These are phyloP conservation scores for Pythium myriotylum DNA, from an alignment of 352 stramenopile genomes.

Conservation along the genomic window DNA sequence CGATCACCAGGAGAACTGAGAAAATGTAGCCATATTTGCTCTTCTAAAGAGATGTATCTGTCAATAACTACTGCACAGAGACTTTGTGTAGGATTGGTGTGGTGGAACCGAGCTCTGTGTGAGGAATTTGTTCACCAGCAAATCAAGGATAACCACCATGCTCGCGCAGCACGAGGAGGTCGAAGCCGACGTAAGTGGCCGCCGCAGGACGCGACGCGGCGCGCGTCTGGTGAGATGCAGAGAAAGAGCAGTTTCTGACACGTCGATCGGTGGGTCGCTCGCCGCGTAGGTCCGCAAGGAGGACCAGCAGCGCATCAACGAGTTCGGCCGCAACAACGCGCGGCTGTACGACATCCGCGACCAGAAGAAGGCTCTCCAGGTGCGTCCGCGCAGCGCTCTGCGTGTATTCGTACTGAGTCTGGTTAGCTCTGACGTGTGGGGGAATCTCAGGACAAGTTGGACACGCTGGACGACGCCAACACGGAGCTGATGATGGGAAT, in stretches of 20 bases:
- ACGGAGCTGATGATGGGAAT: constrained; percentile 98
- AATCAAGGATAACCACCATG: constrained; percentile 44
- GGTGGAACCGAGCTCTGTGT: constrained; percentile 10
- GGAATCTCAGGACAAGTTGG: constrained; percentile 87
- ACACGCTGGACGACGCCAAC: constrained; percentile 96
- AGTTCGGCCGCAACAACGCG: constrained; percentile 97
- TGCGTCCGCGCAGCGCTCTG: constrained; percentile 21
- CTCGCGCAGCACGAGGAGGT: constrained; percentile 82
- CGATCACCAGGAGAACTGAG: not conserved
- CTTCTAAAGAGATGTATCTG: not conserved
- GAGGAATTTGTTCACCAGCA: constrained; percentile 3
- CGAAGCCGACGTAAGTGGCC: constrained; percentile 68
- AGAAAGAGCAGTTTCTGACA: not conserved
- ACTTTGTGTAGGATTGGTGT: constrained; percentile 15
- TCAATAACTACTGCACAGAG: not conserved
- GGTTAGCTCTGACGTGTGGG: not conserved
- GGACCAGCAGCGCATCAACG: constrained; percentile 98
- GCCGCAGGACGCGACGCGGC: not conserved
- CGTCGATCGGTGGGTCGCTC: not conserved
- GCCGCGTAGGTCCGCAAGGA: constrained; percentile 90
- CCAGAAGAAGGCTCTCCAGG: constrained; percentile 91
- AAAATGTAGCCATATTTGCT: not conserved
- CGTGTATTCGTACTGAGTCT: not conserved
- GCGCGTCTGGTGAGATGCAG: not conserved
- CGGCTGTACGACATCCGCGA: constrained; percentile 91